Evolutionary conservation across 805 yeast species (phyloP).

Genomic region (Clavispora santaluciae): DNA sequence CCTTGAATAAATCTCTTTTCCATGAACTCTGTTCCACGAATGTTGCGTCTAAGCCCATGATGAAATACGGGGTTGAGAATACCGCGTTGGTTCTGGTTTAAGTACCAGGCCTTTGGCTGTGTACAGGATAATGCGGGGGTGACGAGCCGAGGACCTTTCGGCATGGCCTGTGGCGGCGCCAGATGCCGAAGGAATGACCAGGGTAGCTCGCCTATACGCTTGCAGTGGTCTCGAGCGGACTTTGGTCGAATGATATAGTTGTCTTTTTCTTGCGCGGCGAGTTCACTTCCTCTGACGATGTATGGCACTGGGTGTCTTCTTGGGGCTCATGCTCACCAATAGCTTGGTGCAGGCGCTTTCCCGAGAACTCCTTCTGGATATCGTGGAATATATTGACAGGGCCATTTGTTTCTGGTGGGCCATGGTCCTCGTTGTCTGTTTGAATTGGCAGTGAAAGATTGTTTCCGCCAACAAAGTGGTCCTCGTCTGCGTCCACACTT

Average conservation of each 20-base stretch:
- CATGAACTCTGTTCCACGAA: slow-evolving; percentile 18
- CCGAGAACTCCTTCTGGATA: slow-evolving; percentile 12
- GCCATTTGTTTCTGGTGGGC: slow-evolving; percentile 2
- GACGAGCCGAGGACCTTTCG: not conserved
- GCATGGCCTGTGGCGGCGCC: not conserved
- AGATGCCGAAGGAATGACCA: too few relatives aligned
- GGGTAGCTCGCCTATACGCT: not conserved
- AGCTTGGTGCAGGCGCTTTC: not conserved
- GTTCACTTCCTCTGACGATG: not conserved
- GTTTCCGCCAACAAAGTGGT: slow-evolving; percentile 4
- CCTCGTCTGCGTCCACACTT: slow-evolving; percentile 17
- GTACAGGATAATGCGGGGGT: not conserved
- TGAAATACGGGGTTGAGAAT: not conserved
- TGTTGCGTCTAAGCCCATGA: slow-evolving; percentile 14
- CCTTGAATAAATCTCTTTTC: slow-evolving; percentile 24
- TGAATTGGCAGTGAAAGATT: slow-evolving; percentile 26
- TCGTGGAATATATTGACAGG: slow-evolving; percentile 16
- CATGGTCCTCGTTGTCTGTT: slow-evolving; percentile 13
- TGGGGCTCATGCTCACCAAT: not conserved
- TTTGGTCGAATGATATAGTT: not conserved
- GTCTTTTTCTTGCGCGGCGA: not conserved
- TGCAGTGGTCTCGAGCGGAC: not conserved
- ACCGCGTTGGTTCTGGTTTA: not conserved
- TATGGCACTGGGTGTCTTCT: not conserved
- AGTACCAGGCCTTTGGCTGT: not conserved